Conservation (phyloP, 2,329 filamentous ascomycete genomes). For the Cytospora piceae region DNA sequence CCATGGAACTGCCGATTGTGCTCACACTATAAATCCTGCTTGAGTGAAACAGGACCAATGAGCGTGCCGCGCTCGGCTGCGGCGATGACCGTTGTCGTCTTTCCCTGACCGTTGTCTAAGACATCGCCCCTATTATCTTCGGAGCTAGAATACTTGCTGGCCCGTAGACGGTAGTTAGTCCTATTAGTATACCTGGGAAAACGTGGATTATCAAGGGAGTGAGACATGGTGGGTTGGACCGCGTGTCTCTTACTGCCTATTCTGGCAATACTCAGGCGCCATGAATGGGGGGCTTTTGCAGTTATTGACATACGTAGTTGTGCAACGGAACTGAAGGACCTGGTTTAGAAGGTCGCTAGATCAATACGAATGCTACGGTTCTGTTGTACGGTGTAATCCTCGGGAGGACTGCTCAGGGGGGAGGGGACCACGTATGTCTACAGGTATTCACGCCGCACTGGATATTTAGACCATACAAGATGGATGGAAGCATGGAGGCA, state of each 20-base stretch:
- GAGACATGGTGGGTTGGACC: slow-evolving; percentile 1
- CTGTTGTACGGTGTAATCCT: background rate
- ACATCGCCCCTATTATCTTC: background rate
- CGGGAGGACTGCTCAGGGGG: background rate
- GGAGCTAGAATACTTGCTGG: background rate
- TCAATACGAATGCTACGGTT: background rate
- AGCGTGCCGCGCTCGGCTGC: background rate
- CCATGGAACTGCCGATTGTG: background rate
- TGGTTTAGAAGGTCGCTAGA: background rate
- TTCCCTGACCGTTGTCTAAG: background rate
- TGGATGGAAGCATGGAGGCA: background rate
- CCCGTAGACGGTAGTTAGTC: background rate
- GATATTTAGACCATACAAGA: background rate
- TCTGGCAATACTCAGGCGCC: background rate
- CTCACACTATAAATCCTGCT: background rate
- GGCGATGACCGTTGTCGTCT: background rate
- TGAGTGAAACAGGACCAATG: slow-evolving; percentile 1
- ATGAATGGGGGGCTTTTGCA: background rate
- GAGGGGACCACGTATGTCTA: background rate
- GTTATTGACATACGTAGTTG: background rate
- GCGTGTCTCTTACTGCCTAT: background rate
- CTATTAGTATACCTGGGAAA: background rate
- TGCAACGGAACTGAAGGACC: background rate
- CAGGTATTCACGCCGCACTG: background rate
- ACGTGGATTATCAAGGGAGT: background rate